Base-by-base conservation (phyloP, 2,329 filamentous ascomycete species). In the Penicillium sp. region DNA sequence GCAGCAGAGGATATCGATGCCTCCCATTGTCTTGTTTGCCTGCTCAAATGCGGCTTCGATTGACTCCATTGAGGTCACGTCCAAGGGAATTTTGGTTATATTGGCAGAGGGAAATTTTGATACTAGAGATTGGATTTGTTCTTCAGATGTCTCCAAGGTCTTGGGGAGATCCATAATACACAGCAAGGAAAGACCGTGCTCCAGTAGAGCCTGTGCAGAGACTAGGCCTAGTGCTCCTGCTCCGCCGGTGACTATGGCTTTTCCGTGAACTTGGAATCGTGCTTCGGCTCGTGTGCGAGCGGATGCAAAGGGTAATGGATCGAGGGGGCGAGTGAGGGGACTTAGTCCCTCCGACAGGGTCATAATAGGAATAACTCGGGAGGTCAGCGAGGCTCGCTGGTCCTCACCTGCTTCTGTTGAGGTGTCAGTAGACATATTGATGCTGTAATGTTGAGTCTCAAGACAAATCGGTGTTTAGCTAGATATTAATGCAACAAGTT, bases 111-210 rank as follows among this genome's bases (percentile, higher is more conserved):
- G 84, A 57, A 88, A 89, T 17, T 83, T 78, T 0, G 66, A 49
- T 42, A 75, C 73, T 0, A 90, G 76, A 1, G 63, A 55, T 2
- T 74, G 63, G 47, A 87, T 77, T 26, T 76, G 70, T 6, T 67
- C 57, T 31, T 65, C 47, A 33, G 67, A 61, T 40, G 66, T 71
- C 2, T 79, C 75, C 2, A 75, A 68, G 64, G 81, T 75, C 0
- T 12, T 30, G 7, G 53, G 47, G 25, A 87, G 67, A 67, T 90
- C 87, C 67, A 88, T 82, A 28, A 90, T 78, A 40, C 78, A 79
- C 11, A 89, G 73, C 2, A 82, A 83, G 0, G 74, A 68, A 2
- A 84, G 75, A 8, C 87, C 87, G 65, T 90, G 87, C 70, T 90
- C 86, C 36, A 90, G 84, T 19, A 90, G 78, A 1, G 87, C 87